A percentile compares a stretch with the other conserved stretches of the same genome.
Conservation (phyloP, 345 rosid species). For the Euphorbia peplus region DNA sequence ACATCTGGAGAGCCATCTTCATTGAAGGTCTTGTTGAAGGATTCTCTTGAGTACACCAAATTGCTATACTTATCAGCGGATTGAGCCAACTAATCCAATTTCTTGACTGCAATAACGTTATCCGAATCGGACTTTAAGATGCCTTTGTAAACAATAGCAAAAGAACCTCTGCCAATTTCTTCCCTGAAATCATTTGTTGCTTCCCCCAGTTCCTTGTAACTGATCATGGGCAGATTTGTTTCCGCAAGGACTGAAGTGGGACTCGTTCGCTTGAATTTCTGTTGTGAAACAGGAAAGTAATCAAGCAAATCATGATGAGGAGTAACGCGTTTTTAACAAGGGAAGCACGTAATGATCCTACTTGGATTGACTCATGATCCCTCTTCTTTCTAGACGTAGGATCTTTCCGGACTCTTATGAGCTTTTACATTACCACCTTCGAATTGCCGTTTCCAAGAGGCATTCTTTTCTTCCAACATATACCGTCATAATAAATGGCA, state of each 20-base stretch:
- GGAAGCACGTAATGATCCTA: background rate
- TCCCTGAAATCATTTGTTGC: constrained; percentile 31
- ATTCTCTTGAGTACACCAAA: constrained; percentile 33
- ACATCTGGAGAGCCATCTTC: constrained; percentile 24
- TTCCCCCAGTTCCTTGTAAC: constrained; percentile 19
- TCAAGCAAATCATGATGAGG: background rate
- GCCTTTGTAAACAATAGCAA: constrained; percentile 33
- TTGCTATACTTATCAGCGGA: constrained; percentile 16
- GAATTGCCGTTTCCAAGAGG: constrained; percentile 5
- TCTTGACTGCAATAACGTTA: constrained; percentile 25
- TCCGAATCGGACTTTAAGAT: constrained; percentile 11
- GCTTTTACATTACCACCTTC: no score
- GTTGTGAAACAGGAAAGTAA: no score
- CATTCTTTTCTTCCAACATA: constrained; percentile 12
- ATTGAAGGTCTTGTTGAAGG: constrained; percentile 21
- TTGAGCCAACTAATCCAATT: constrained; percentile 21
- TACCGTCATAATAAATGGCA: background rate
- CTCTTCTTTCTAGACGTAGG: background rate
- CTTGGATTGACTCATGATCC: background rate
- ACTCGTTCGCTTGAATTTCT: background rate
- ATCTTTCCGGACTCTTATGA: constrained; percentile 9
- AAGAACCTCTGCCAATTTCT: constrained; percentile 36
- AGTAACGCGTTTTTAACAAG: background rate
- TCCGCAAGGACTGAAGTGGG: background rate
- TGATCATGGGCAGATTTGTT: constrained; percentile 21